These are phyloP conservation scores for Oligophagozyma castellii DNA, from an alignment of 1,139 yeast genomes.

Conservation along the genomic window DNA sequence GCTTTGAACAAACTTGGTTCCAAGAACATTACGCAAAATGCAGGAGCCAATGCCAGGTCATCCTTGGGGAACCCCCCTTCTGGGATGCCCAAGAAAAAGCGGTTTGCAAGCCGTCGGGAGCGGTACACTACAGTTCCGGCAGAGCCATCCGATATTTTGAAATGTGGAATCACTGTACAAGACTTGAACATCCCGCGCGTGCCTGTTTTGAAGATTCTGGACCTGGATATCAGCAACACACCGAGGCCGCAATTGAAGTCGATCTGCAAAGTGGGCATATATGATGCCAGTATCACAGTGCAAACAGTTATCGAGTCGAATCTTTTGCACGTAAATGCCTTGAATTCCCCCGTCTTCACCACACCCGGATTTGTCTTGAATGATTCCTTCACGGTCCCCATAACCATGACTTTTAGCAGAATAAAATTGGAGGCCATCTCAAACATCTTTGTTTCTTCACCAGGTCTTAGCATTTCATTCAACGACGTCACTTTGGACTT, in stretches of 20 bases:
- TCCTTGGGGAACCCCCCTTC: constrained; percentile 3
- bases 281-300: constrained; percentile 21
- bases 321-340: constrained; percentile 17
- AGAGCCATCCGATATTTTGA: constrained; percentile 17
- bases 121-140: constrained; percentile 5
- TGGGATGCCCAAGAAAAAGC: constrained; percentile 4
- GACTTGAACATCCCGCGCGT: constrained; percentile 21
- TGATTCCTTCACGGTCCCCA: constrained; percentile 25
- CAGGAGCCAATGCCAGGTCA: constrained; percentile 3
- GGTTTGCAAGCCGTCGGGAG: too few relatives aligned
- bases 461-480: constrained; percentile 24
- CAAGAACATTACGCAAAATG: constrained; percentile 2
- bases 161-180: constrained; percentile 20
- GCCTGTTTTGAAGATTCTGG: constrained; percentile 23
- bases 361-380: constrained; percentile 23
- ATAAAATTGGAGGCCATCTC: constrained; percentile 24
- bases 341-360: constrained; percentile 19
- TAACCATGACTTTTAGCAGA: constrained; percentile 23
- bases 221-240: constrained; percentile 20
- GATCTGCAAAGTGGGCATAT: constrained; percentile 21
- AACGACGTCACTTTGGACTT: constrained; percentile 25
- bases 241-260: constrained; percentile 22
- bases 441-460: constrained; percentile 21
- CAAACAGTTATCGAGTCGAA: constrained; percentile 25
- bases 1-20: constrained; percentile 9